phyloP scores from a whole-genome alignment of 345 rosid species.

The Arabis alpina region DNA sequence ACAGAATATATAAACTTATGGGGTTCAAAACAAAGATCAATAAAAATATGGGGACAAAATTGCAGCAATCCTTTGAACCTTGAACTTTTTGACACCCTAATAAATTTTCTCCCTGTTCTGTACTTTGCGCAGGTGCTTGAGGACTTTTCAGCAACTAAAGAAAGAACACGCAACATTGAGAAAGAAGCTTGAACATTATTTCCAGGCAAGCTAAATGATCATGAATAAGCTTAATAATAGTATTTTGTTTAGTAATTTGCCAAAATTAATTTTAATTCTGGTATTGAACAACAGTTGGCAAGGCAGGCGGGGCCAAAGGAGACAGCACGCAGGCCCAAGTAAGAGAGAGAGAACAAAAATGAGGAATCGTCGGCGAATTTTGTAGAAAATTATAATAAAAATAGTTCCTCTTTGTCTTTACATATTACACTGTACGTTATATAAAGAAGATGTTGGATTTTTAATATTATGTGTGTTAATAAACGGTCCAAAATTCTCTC shows the following conservation, averaged over 20 bases:
- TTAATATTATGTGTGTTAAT: conserved; percentile 35
- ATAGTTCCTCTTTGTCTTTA: conserved; percentile 28
- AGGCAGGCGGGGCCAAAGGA: conserved; percentile 80
- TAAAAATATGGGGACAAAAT: neutral
- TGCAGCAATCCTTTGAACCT: neutral
- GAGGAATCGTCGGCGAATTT: conserved; percentile 44
- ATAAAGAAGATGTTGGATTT: conserved; percentile 31
- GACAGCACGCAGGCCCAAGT: conserved; percentile 61
- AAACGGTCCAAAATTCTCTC: conserved; percentile 35
- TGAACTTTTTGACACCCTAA: neutral
- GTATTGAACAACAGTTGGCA: conserved; percentile 60
- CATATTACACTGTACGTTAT: conserved; percentile 26
- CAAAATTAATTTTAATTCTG: neutral
- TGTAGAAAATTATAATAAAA: conserved; percentile 27
- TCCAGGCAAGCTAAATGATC: conserved; percentile 57
- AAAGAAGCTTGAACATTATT: conserved; percentile 84
- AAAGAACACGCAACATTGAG: conserved; percentile 75
- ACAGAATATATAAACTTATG: neutral
- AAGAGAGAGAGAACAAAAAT: conserved; percentile 26
- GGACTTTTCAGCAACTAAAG: conserved; percentile 81
- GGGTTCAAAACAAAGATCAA: conserved; percentile 1
- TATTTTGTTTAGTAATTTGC: neutral
- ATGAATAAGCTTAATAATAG: neutral
- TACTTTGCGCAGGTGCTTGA: conserved; percentile 60
- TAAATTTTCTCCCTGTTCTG: conserved; percentile 5